Evolutionary conservation across 768 basidiomycete genomes (phyloP), one percentile per base, ranked within the genome.

Genomic region (Fistulinella prunicolor): DNA sequence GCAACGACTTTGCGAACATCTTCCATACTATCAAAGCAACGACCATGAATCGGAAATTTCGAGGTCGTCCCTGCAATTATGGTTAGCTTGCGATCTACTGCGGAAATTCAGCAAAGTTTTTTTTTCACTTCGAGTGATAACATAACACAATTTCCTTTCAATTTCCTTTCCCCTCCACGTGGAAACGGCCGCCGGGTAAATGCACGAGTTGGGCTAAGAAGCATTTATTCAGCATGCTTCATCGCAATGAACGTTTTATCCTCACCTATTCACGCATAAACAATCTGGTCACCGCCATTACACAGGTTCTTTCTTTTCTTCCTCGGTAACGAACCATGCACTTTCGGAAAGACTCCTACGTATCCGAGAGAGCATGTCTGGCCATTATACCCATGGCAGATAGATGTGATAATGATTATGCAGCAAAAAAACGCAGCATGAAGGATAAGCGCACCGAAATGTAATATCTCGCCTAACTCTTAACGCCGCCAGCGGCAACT

Each of bases 401-500:
- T 7, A 34, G 16, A 24, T 39, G 12, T 37, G 24, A 46, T 46
- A 10, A 38, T 14, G 21, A 43, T 38, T n/a, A 38, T 20, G 29
- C 26, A 41, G 17, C 26, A 20, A 24, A 32, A 35, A 34, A 12
- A 36, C 22, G 38, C 28, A 39, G 21, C 35, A 55, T 29, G 35
- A 40, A 24, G 39, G 38, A n/a, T 38, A 46, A 19, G 53, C 59
- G 38, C 42, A 64, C 68, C 14, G n/a, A n/a, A n/a, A n/a, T n/a
- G n/a, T 46, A 47, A 24, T 47, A 24, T 29, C 52, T 50, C 9
- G 57, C 57, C 24, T 39, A 28, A 45, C 39, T 54, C 42, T 57
- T 59, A 40, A 59, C 55, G 28, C 65, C 65, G 51, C 63, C 57
- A 8, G 60, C 58, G 44, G 57, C 60, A 40, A 64, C 30, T 24